These are phyloP conservation scores for Apiotrichum sp. DNA, from an alignment of 1,284 basidiomycete species.

Conservation along the genomic window DNA sequence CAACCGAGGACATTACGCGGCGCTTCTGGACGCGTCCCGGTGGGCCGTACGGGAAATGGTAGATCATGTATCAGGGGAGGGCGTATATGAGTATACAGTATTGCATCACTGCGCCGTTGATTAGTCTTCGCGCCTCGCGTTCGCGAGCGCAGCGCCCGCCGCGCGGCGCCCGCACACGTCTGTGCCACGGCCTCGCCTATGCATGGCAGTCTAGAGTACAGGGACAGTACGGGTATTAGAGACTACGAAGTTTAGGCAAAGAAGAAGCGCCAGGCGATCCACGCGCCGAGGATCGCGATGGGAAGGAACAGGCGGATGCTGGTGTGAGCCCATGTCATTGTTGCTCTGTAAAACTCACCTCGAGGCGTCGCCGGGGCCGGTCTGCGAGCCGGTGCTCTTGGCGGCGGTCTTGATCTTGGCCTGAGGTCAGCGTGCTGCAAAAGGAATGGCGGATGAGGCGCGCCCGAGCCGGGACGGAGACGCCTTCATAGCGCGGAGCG, in stretches of 20 bases:
- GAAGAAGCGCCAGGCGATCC: constrained; percentile 44
- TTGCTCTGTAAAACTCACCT: neutral
- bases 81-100: no score
- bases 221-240: neutral
- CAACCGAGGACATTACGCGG: constrained; percentile 26
- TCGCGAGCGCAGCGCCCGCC: no score
- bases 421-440: neutral
- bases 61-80: neutral
- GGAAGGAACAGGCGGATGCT: constrained; percentile 34
- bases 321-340: neutral
- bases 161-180: neutral
- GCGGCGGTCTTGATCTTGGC: constrained; percentile 2
- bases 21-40: constrained; percentile 23
- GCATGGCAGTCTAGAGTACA: constrained; percentile 8
- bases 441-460: neutral
- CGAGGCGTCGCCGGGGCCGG: neutral
- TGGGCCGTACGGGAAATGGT: constrained; percentile 26
- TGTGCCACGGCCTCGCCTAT: neutral
- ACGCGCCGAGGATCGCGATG: constrained; percentile 36
- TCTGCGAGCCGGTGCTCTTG: no score
- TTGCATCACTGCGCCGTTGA: no score
- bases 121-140: no score
- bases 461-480: no score
- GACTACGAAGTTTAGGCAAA: constrained; percentile 28
- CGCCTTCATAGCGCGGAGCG: no score